Evolutionary conservation across 2,329 filamentous ascomycete genomes (phyloP).

Genomic region (Passalora sequoiae): DNA sequence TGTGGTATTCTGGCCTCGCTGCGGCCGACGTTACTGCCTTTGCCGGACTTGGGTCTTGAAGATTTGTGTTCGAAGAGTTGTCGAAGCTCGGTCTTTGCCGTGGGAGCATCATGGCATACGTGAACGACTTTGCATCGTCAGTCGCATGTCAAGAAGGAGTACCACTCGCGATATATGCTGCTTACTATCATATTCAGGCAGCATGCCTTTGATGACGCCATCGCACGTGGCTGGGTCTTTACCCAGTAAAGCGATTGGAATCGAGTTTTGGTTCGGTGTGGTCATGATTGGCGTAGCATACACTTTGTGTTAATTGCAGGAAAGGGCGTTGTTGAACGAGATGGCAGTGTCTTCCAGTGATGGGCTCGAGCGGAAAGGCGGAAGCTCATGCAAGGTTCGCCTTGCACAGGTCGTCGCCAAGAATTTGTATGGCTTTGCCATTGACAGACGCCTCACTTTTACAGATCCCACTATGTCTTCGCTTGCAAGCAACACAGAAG

Average conservation of each 20-base stretch:
- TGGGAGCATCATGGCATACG: conserved; percentile 19
- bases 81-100: conserved; percentile 19
- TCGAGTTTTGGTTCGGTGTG: too few species aligned
- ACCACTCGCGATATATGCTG: neutral
- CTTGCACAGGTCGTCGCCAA: too few species aligned
- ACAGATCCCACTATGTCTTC: too few species aligned
- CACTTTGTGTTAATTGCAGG: too few species aligned
- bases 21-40: conserved; percentile 19
- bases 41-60: conserved; percentile 18
- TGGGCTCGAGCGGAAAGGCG: too few species aligned
- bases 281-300: too few species aligned
- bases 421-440: too few species aligned
- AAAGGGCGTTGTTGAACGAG: too few species aligned
- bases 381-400: too few species aligned
- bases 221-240: conserved; percentile 22
- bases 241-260: conserved; percentile 24
- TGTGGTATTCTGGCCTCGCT: conserved; percentile 14
- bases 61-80: conserved; percentile 17
- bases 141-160: neutral
- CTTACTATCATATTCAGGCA: conserved; percentile 23
- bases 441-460: too few species aligned
- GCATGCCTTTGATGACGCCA: conserved; percentile 19
- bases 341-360: too few species aligned
- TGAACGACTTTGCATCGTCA: conserved; percentile 19
- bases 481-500: too few species aligned